Evolutionary conservation across 2,329 filamentous ascomycete genomes (phyloP).

Genomic region (Claviceps maximensis): DNA sequence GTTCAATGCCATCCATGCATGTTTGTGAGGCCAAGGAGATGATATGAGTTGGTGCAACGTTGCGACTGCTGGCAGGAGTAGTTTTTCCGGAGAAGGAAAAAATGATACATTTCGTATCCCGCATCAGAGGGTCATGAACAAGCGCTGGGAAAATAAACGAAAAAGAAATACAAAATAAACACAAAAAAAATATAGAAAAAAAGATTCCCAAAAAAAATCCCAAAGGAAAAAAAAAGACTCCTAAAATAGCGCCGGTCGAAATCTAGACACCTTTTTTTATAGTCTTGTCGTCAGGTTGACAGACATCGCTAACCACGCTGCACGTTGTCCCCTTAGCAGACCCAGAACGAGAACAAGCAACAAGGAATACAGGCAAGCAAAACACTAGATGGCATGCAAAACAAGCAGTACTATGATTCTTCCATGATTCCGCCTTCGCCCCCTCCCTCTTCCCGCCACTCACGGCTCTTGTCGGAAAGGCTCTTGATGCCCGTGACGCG

Average conservation of each 20-base stretch:
- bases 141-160: no score
- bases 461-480: conserved; percentile 69
- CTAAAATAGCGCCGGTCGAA: no score
- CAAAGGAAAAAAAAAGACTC: neutral
- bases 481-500: conserved; percentile 70
- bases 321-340: no score
- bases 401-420: conserved; percentile 32
- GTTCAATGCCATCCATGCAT: no score
- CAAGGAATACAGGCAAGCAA: neutral
- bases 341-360: no score
- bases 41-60: neutral
- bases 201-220: neutral
- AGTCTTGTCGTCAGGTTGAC: no score
- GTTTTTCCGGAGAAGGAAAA: neutral
- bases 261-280: no score
- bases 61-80: no score
- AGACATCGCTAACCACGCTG: no score
- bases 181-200: neutral
- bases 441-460: conserved; percentile 80
- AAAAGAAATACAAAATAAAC: neutral
- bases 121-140: neutral
- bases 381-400: neutral
- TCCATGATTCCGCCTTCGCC: conserved; percentile 55
- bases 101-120: neutral
- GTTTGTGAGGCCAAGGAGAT: neutral